Conservation (phyloP, 345 rosid species). For the Raphanus sativus region DNA sequence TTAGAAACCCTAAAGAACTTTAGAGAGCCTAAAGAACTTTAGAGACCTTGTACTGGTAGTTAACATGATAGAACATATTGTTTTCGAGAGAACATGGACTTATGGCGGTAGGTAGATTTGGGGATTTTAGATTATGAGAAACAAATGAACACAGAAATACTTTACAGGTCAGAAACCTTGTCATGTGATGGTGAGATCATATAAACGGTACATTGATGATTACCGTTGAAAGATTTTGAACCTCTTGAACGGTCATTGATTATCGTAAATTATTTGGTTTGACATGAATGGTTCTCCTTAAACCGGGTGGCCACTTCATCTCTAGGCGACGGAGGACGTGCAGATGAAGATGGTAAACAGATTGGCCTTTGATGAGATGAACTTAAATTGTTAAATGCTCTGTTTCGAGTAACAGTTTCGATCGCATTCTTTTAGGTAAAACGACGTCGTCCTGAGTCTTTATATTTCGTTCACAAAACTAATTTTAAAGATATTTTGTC, state of each 20-base stretch:
- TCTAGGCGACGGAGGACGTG: slow-evolving; percentile 82
- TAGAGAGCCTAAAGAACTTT: neutral
- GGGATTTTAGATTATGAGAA: no score
- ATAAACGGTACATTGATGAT: neutral
- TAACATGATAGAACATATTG: neutral
- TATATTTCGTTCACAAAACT: slow-evolving; percentile 26
- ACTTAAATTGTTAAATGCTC: neutral
- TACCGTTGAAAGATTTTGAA: neutral
- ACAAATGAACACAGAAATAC: no score
- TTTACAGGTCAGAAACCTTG: no score
- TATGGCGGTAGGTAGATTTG: neutral
- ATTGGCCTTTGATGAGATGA: slow-evolving; percentile 67
- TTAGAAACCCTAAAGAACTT: no score
- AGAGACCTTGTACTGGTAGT: neutral
- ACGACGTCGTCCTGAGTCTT: slow-evolving; percentile 14
- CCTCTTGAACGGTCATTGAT: neutral
- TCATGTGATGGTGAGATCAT: no score
- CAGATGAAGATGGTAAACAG: slow-evolving; percentile 89
- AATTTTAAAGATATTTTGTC: slow-evolving; percentile 2
- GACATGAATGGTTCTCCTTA: slow-evolving; percentile 24
- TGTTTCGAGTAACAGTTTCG: neutral
- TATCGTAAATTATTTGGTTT: neutral
- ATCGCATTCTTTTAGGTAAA: neutral
- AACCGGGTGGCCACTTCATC: slow-evolving; percentile 92
- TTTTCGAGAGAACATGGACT: neutral